Evolutionary conservation across 2,329 filamentous ascomycete species (phyloP).

Genomic region (Dendrostoma leiphaemia): DNA sequence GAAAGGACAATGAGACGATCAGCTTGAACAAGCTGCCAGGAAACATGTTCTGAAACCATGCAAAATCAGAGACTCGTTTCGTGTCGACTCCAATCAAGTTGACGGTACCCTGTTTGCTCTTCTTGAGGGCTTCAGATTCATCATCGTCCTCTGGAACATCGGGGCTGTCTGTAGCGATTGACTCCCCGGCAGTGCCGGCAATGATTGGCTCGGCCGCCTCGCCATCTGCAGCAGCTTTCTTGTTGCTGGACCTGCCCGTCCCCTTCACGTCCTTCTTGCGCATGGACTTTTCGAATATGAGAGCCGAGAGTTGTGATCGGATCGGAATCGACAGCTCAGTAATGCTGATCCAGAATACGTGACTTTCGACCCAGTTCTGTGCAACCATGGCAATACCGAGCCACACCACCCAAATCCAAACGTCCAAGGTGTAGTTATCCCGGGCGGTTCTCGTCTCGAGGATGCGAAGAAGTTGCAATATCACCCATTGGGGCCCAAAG

Average conservation of each 20-base stretch:
- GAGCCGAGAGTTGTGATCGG: slow-evolving; percentile 65
- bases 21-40: slow-evolving; percentile 62
- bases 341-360: slow-evolving; percentile 66
- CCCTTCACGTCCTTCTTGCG: slow-evolving; percentile 74
- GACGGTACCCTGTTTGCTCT: slow-evolving; percentile 67
- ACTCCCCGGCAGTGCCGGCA: slow-evolving; percentile 27
- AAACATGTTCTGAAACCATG: slow-evolving; percentile 65
- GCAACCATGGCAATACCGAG: slow-evolving; percentile 60
- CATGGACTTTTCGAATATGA: slow-evolving; percentile 77
- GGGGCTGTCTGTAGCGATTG: slow-evolving; percentile 28
- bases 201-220: slow-evolving; percentile 29
- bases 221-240: slow-evolving; percentile 29
- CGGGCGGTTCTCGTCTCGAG: slow-evolving; percentile 56
- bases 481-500: slow-evolving; percentile 68
- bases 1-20: slow-evolving; percentile 62
- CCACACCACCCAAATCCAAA: slow-evolving; percentile 67
- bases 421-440: slow-evolving; percentile 45
- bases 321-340: slow-evolving; percentile 63
- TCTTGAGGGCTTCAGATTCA: slow-evolving; percentile 43
- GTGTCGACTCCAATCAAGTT: slow-evolving; percentile 78
- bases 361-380: slow-evolving; percentile 60
- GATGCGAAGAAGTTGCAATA: slow-evolving; percentile 62
- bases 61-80: slow-evolving; percentile 67
- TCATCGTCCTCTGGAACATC: slow-evolving; percentile 43
- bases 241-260: slow-evolving; percentile 45